These are phyloP conservation scores for Chlorella vulgaris DNA, from an alignment of 139 green algal species.

Conservation along the genomic window DNA sequence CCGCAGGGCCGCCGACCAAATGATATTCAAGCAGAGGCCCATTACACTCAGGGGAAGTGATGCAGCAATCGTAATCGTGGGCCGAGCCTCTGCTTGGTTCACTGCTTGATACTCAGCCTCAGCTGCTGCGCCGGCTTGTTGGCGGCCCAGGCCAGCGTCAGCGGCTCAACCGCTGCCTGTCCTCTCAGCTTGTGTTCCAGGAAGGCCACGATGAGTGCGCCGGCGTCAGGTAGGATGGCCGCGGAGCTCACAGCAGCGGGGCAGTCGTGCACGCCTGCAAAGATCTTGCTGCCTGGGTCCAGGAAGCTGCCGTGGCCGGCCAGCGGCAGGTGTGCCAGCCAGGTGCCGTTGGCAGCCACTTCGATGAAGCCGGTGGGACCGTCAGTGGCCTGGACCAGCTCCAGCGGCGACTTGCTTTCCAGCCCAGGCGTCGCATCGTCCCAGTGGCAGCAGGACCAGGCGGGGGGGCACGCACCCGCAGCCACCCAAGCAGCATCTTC, in stretches of 20 bases:
- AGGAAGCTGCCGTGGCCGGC: constrained; percentile 1
- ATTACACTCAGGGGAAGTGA: no score
- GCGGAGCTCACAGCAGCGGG: not conserved
- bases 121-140: not conserved
- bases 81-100: not conserved
- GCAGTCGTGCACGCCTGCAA: not conserved
- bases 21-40: no score
- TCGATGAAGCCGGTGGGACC: constrained; percentile 10
- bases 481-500: constrained; percentile 2
- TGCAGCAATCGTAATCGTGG: no score
- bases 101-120: not conserved
- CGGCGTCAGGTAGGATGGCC: not conserved
- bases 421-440: constrained; percentile 6
- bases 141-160: not conserved
- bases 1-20: no score
- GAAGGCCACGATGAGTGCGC: not conserved
- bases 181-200: not conserved
- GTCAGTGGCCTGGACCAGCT: constrained; percentile 4
- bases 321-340: constrained; percentile 6
- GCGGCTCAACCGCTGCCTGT: not conserved
- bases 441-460: constrained; percentile 26
- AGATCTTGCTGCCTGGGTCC: not conserved
- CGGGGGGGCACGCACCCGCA: not conserved
- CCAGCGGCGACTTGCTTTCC: not conserved
- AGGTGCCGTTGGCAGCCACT: not conserved